These are phyloP conservation scores for Citropsis articulata DNA, from an alignment of 345 rosid species.

Conservation along the genomic window DNA sequence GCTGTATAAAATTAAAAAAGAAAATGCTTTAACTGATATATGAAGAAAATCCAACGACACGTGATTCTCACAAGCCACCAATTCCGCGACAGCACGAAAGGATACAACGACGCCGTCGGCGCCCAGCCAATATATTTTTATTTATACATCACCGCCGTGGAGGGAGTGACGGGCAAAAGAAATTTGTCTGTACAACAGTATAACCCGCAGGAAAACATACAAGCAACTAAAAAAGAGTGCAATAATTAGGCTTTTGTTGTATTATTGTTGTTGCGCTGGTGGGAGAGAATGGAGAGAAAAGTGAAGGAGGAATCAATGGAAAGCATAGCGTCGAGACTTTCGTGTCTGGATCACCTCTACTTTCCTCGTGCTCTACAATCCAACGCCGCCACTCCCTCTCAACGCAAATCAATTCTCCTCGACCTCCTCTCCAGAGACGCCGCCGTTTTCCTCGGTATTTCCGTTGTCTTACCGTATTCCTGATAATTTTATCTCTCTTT, in stretches of 20 bases:
- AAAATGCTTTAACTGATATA: too few relatives aligned
- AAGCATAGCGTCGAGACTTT: slow-evolving; percentile 64
- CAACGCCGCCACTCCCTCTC: slow-evolving; percentile 46
- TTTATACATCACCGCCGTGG: background rate
- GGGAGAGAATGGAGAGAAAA: slow-evolving; percentile 17
- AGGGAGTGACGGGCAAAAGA: background rate
- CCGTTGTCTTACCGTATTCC: background rate
- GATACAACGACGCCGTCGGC: background rate
- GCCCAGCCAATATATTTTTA: too few relatives aligned
- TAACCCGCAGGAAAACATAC: background rate
- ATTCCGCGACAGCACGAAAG: background rate
- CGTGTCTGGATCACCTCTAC: slow-evolving; percentile 66
- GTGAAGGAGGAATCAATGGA: slow-evolving; percentile 45
- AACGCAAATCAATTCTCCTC: slow-evolving; percentile 74
- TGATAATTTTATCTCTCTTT: background rate
- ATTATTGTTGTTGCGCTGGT: background rate
- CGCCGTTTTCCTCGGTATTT: slow-evolving; percentile 77
- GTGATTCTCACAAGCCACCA: background rate
- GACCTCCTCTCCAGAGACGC: slow-evolving; percentile 86
- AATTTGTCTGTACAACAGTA: too few relatives aligned
- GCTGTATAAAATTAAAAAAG: too few relatives aligned
- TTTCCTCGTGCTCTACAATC: slow-evolving; percentile 77
- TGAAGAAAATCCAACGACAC: background rate
- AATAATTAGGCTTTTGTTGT: background rate
- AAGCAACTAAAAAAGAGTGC: background rate